A percentile compares a stretch with the other conserved stretches of the same genome.
These are phyloP conservation scores for Albophoma yamanashiensis DNA, from an alignment of 2,329 filamentous ascomycete genomes.

Conservation along the genomic window DNA sequence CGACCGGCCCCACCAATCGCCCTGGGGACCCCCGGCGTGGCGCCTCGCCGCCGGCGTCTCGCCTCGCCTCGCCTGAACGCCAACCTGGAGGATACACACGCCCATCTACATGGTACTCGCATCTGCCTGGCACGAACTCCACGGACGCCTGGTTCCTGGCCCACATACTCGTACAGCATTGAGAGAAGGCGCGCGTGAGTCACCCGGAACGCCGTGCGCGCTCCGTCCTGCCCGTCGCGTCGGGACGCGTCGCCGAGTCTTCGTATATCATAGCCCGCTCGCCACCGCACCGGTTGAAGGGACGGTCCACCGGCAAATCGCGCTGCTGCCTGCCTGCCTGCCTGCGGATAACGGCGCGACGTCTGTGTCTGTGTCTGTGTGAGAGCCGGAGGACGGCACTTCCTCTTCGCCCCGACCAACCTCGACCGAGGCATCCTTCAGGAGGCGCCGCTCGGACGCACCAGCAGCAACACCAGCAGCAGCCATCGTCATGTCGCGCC, in stretches of 20 bases:
- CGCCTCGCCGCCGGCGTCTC: neutral
- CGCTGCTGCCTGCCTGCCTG: too few relatives aligned
- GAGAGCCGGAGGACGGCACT: neutral
- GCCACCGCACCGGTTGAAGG: neutral
- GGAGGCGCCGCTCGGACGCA: neutral
- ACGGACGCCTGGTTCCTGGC: neutral
- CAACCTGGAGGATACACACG: neutral
- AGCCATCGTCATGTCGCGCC: conserved; percentile 1
- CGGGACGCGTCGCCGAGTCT: neutral
- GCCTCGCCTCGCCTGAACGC: neutral
- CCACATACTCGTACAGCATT: neutral
- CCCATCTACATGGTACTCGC: neutral
- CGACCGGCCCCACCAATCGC: neutral
- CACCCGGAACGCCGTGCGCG: neutral
- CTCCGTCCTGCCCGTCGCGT: neutral
- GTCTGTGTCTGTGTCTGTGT: too few relatives aligned
- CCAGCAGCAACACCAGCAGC: neutral
- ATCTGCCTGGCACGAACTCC: neutral
- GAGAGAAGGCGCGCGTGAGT: neutral
- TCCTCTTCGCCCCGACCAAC: too few relatives aligned
- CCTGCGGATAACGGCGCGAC: too few relatives aligned
- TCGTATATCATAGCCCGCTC: neutral
- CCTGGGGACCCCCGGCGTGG: neutral
- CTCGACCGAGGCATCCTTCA: neutral
- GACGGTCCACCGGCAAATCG: neutral